Evolutionary conservation across 169 alveolate species (phyloP).

Genomic region (Perkinsus chesapeaki): DNA sequence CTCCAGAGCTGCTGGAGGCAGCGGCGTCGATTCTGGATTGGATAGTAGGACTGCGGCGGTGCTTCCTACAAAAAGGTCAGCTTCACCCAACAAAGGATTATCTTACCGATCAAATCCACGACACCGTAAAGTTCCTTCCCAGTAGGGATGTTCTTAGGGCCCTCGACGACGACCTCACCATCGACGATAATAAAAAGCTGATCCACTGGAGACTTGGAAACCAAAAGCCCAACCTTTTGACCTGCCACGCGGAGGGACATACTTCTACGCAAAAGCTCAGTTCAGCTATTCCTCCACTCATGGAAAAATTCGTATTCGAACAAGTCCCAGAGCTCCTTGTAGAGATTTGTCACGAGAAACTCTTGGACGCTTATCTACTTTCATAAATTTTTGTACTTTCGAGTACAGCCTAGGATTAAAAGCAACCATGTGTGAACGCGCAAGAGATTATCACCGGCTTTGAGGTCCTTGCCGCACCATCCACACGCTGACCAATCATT

Average conservation of each 20-base stretch:
- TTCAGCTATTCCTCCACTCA: too few relatives aligned
- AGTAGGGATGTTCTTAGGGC: not conserved
- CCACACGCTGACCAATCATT: not conserved
- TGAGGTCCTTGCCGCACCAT: not conserved
- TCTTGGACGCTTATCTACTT: too few relatives aligned
- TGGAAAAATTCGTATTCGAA: too few relatives aligned
- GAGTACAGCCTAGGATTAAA: too few relatives aligned
- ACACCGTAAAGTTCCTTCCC: not conserved
- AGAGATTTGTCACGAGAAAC: too few relatives aligned
- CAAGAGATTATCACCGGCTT: not conserved
- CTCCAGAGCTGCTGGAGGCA: not conserved
- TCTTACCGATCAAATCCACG: not conserved
- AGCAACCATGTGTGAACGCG: too few relatives aligned
- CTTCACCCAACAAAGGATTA: not conserved
- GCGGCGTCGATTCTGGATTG: not conserved
- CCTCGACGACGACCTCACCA: not conserved
- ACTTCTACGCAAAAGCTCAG: not conserved
- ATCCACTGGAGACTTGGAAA: not conserved
- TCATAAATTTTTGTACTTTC: too few relatives aligned
- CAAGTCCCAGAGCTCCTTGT: too few relatives aligned
- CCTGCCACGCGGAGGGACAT: not conserved
- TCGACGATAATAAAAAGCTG: not conserved
- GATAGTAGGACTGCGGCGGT: not conserved
- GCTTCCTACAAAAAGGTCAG: not conserved
- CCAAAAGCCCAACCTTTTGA: not conserved